phyloP scores from a whole-genome alignment of 805 yeast species.

The Barnettozyma populi region DNA sequence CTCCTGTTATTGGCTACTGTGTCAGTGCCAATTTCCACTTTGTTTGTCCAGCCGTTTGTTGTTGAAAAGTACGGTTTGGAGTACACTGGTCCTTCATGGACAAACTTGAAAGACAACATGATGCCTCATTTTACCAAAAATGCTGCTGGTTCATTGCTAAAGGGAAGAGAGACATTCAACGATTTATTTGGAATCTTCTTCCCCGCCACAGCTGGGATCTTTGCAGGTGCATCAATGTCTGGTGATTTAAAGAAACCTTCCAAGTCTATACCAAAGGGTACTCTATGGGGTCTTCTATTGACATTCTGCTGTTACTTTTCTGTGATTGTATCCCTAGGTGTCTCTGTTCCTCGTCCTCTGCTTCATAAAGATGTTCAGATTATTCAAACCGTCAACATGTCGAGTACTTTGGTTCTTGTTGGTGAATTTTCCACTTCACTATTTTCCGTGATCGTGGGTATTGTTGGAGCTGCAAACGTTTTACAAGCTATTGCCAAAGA shows the following conservation, averaged over 20 bases:
- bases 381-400: conserved; percentile 72
- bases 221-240: conserved; percentile 99
- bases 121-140: conserved; percentile 79
- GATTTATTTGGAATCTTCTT: conserved; percentile 92
- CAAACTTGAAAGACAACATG: conserved; percentile 59
- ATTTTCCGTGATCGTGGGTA: conserved; percentile 91
- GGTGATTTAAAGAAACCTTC: conserved; percentile 88
- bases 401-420: conserved; percentile 60
- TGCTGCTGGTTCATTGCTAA: conserved; percentile 81
- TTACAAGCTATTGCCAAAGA: conserved; percentile 90
- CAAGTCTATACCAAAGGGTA: conserved; percentile 88
- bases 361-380: conserved; percentile 77
- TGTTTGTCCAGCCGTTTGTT: conserved; percentile 60
- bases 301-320: conserved; percentile 72
- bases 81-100: conserved; percentile 74
- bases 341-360: conserved; percentile 73
- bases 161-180: conserved; percentile 65
- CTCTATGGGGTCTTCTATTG: conserved; percentile 71
- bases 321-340: conserved; percentile 80
- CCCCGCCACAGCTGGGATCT: conserved; percentile 97
- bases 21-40: conserved; percentile 74
- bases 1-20: conserved; percentile 65
- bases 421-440: conserved; percentile 93
- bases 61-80: conserved; percentile 41
- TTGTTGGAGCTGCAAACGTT: conserved; percentile 91